phyloP scores from a whole-genome alignment of 306 rosid species.

The Heteromeles arbutifolia region DNA sequence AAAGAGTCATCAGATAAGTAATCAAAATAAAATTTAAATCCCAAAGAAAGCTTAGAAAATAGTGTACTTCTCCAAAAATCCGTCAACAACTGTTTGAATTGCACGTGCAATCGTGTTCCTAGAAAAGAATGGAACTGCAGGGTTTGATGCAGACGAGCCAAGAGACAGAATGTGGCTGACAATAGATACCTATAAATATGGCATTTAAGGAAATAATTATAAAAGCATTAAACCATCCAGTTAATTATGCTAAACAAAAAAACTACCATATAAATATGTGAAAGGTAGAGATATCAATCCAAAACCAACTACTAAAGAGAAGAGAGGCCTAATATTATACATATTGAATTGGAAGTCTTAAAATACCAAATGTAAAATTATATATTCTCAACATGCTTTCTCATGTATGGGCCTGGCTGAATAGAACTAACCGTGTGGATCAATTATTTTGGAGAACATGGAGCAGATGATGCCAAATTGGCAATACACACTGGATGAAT shows the following conservation, averaged over 20 bases:
- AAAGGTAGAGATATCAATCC: not conserved
- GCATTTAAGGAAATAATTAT: not conserved
- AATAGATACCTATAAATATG: conserved; percentile 60
- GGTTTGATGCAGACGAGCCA: conserved; percentile 61
- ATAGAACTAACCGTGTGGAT: not conserved
- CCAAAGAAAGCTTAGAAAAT: conserved; percentile 9
- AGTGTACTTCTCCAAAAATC: conserved; percentile 72
- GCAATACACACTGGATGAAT: not conserved
- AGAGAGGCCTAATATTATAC: not conserved
- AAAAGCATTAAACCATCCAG: conserved; percentile 5
- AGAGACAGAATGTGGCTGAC: conserved; percentile 70
- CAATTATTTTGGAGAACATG: not conserved
- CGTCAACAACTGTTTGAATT: conserved; percentile 79
- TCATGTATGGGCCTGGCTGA: not conserved
- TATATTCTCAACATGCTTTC: not conserved
- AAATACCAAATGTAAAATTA: not conserved
- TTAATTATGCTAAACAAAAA: conserved; percentile 7
- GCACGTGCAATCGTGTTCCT: conserved; percentile 43
- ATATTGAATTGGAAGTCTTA: not conserved
- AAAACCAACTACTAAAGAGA: not conserved
- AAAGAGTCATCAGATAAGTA: conserved; percentile 1
- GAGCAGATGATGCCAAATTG: not conserved
- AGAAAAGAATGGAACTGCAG: conserved; percentile 68
- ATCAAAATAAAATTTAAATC: not conserved
- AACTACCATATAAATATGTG: not conserved